A percentile compares a stretch with the other conserved stretches of the same genome.
Evolutionary conservation across 2,329 filamentous ascomycete species (phyloP).

Genomic region (Pezicula carpinea): DNA sequence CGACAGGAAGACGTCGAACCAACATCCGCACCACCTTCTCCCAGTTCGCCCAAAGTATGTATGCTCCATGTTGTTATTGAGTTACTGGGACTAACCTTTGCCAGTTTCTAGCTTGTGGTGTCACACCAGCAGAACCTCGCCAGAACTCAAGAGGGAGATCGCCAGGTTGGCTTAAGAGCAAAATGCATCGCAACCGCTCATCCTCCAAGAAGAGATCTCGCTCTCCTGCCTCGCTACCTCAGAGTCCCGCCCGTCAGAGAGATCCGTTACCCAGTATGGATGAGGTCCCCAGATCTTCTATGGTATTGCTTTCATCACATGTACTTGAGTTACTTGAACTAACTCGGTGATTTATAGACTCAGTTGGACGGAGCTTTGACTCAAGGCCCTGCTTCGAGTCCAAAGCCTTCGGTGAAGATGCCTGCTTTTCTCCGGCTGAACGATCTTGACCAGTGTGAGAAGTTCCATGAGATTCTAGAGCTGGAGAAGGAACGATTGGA

Average conservation of each 20-base stretch:
- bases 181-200: constrained; percentile 22
- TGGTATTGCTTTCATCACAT: not conserved
- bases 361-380: constrained; percentile 9
- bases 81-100: not conserved
- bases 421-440: constrained; percentile 49
- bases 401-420: constrained; percentile 22
- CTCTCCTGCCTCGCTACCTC: constrained; percentile 14
- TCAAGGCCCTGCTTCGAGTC: not conserved
- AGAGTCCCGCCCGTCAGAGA: constrained; percentile 9
- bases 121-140: constrained; percentile 5
- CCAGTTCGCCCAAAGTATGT: not conserved
- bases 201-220: constrained; percentile 19
- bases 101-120: no score
- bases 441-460: constrained; percentile 46
- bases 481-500: constrained; percentile 37
- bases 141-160: constrained; percentile 18
- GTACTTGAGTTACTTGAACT: no score
- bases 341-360: no score
- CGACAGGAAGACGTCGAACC: constrained; percentile 19
- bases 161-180: constrained; percentile 22
- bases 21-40: constrained; percentile 2
- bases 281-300: not conserved
- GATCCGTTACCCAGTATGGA: not conserved
- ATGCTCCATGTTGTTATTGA: not conserved
- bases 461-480: constrained; percentile 60